Evolutionary conservation across 2,329 filamentous ascomycete species (phyloP).

Genomic region (Aspergillus sp.): DNA sequence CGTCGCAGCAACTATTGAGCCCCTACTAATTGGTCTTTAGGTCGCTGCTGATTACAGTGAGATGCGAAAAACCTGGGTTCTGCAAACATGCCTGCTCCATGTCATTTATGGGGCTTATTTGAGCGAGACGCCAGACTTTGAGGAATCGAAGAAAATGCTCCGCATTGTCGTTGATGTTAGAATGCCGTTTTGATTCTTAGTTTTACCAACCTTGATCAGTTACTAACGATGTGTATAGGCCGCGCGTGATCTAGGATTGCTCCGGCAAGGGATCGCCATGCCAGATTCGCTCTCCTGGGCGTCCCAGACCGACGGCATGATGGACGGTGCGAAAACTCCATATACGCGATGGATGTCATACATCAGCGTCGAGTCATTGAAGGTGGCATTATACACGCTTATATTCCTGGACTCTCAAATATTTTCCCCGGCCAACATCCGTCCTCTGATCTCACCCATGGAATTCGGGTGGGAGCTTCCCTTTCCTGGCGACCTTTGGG

Average conservation of each 20-base stretch:
- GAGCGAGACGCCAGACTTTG: background rate
- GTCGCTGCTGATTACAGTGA: background rate
- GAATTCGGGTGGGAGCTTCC: slow-evolving; percentile 44
- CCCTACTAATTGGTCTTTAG: background rate
- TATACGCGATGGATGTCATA: slow-evolving; percentile 1
- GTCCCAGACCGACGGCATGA: slow-evolving; percentile 19
- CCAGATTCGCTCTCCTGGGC: background rate
- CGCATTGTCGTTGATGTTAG: background rate
- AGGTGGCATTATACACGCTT: background rate
- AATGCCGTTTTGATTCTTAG: background rate
- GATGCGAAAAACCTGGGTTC: background rate
- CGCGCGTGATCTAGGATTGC: background rate
- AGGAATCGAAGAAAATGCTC: background rate
- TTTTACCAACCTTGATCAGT: background rate
- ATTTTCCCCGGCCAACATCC: slow-evolving; percentile 35
- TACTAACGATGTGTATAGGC: background rate
- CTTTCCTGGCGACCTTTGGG: slow-evolving; percentile 34
- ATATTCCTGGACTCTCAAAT: slow-evolving; percentile 7
- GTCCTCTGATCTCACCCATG: slow-evolving; percentile 35
- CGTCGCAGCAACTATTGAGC: too few species aligned
- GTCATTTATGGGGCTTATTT: background rate
- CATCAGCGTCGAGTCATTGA: background rate
- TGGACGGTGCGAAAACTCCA: background rate
- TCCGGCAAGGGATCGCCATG: slow-evolving; percentile 5
- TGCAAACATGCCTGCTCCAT: background rate